phyloP scores from a whole-genome alignment of 768 basidiomycete genomes.

The Russula emetica region DNA sequence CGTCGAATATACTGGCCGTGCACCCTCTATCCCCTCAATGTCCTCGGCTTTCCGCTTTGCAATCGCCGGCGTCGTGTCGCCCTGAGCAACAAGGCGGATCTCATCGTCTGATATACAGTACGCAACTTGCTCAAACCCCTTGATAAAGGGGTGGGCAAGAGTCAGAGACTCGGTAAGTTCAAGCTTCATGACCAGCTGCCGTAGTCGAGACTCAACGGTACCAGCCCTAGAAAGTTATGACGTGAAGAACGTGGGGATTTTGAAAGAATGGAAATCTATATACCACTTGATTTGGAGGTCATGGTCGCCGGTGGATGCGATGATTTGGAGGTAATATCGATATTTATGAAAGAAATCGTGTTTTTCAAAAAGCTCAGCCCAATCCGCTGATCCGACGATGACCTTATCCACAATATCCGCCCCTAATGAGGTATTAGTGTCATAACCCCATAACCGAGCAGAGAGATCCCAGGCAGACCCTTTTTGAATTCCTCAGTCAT shows the following conservation, averaged over 20 bases:
- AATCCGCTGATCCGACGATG: constrained; percentile 72
- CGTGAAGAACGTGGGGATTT: constrained; percentile 4
- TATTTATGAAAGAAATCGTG: constrained; percentile 98
- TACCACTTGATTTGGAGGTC: constrained; percentile 95
- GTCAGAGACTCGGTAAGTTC: constrained; percentile 91
- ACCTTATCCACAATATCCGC: constrained; percentile 93
- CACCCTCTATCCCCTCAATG: constrained; percentile 68
- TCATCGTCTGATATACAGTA: constrained; percentile 85
- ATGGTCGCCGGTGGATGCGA: constrained; percentile 78
- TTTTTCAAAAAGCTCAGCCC: constrained; percentile 92
- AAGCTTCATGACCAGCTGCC: constrained; percentile 96
- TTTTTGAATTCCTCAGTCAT: constrained; percentile 95
- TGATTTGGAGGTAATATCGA: constrained; percentile 92
- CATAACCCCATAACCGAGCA: constrained; percentile 8
- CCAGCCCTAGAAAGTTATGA: constrained; percentile 56
- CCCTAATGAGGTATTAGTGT: constrained; percentile 46
- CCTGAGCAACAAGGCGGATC: constrained; percentile 82
- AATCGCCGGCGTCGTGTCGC: constrained; percentile 72
- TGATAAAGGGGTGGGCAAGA: constrained; percentile 92
- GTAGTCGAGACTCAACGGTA: constrained; percentile 95
- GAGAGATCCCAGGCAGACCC: constrained; percentile 43
- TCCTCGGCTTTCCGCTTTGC: constrained; percentile 73
- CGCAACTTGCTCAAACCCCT: constrained; percentile 84
- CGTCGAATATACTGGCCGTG: constrained; percentile 85
- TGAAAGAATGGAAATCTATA: constrained; percentile 29